These are phyloP conservation scores for Acorus gramineus DNA, from an alignment of 106 monocot genomes.

Conservation along the genomic window DNA sequence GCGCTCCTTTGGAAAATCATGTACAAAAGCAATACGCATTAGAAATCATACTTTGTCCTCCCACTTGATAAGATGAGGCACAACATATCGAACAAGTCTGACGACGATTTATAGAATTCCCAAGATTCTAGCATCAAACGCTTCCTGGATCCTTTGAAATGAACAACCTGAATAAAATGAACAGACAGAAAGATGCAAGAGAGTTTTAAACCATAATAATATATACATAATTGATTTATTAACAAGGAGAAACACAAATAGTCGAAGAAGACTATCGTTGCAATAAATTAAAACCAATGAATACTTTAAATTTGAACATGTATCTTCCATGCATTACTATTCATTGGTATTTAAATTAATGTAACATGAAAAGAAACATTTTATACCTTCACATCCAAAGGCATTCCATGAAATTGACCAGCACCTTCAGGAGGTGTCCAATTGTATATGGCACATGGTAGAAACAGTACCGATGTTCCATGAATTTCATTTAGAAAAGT, in stretches of 20 bases:
- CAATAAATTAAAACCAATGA: no score
- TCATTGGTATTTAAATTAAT: no score
- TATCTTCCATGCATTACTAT: no score
- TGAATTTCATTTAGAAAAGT: conserved; percentile 46
- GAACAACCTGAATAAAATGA: conserved; percentile 55
- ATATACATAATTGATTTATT: no score
- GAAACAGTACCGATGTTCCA: conserved; percentile 57
- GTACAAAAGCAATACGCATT: conserved; percentile 3
- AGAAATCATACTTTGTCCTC: conserved; percentile 89
- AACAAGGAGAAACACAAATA: no score
- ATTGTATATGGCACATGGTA: conserved; percentile 87
- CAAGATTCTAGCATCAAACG: conserved; percentile 94
- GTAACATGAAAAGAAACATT: no score
- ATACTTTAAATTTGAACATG: no score
- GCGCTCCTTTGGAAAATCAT: background rate
- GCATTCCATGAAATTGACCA: conserved; percentile 99
- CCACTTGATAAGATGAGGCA: conserved; percentile 85
- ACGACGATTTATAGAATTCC: conserved; percentile 69
- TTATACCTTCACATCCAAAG: conserved; percentile 78
- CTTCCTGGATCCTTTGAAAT: conserved; percentile 96
- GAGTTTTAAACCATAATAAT: background rate
- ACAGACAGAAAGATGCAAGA: background rate
- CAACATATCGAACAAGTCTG: conserved; percentile 59
- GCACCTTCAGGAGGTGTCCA: conserved; percentile 99
- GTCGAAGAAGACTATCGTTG: no score